These are phyloP conservation scores for Trichophyton verrucosum DNA, from an alignment of 2,329 filamentous ascomycete genomes.

Conservation along the genomic window DNA sequence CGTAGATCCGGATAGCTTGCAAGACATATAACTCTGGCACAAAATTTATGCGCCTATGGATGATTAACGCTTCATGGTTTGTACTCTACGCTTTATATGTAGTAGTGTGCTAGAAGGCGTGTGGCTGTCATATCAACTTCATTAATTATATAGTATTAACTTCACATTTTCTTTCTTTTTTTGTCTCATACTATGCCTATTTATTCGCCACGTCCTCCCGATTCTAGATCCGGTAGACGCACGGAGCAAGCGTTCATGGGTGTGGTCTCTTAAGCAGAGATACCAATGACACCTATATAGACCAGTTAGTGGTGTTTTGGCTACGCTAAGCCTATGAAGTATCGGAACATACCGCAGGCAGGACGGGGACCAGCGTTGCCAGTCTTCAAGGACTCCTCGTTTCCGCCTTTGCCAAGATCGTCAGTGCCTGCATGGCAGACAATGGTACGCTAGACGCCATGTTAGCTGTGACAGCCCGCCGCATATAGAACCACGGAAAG, in stretches of 20 bases:
- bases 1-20: neutral
- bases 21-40: neutral
- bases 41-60: neutral
- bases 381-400: conserved; percentile 96
- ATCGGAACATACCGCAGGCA: conserved; percentile 63
- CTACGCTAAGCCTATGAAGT: neutral
- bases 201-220: neutral
- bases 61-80: neutral
- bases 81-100: neutral
- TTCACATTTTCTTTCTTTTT: neutral
- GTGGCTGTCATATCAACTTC: neutral
- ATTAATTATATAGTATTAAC: neutral
- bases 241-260: neutral
- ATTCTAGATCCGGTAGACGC: neutral
- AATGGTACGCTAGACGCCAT: conserved; percentile 59
- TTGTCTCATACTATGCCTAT: neutral
- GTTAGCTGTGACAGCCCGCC: neutral
- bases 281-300: conserved; percentile 66
- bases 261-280: conserved; percentile 54
- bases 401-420: conserved; percentile 83
- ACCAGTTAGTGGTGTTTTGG: neutral
- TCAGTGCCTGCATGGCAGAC: conserved; percentile 93
- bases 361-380: conserved; percentile 89
- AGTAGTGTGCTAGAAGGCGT: too few relatives aligned
- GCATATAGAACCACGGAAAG: neutral